phyloP scores from a whole-genome alignment of 345 rosid genomes.

The Heritiera littoralis region DNA sequence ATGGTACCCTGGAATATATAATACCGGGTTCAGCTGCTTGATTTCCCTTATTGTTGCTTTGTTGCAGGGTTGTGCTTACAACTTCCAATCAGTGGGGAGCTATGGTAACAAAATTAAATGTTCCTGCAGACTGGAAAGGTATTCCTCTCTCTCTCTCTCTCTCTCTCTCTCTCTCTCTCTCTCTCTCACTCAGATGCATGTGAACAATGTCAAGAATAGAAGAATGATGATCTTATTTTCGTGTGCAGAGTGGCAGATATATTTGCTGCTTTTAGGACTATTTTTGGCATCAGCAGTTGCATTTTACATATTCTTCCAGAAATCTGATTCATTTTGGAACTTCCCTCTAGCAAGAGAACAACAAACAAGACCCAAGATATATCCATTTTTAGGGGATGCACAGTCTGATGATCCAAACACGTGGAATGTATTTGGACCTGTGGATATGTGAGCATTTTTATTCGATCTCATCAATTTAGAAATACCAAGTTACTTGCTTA shows the following conservation, averaged over 20 bases:
- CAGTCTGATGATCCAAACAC: conserved; percentile 55
- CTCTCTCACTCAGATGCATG: neutral
- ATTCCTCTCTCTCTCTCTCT: conserved; percentile 16
- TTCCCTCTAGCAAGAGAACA: conserved; percentile 61
- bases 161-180: no score
- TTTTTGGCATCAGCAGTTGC: conserved; percentile 78
- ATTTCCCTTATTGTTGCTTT: conserved; percentile 14
- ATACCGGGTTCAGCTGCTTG: neutral
- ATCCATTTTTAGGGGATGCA: conserved; percentile 49
- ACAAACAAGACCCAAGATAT: conserved; percentile 50
- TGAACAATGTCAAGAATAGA: neutral
- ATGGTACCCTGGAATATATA: neutral
- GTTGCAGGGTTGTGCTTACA: conserved; percentile 72
- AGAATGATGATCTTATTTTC: neutral
- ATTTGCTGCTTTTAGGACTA: conserved; percentile 65
- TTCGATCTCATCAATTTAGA: neutral
- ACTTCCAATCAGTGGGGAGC: conserved; percentile 85
- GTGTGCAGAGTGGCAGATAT: conserved; percentile 93
- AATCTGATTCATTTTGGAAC: conserved; percentile 84
- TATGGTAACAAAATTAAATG: conserved; percentile 73
- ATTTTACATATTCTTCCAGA: conserved; percentile 79
- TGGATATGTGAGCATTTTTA: conserved; percentile 52
- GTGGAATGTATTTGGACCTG: conserved; percentile 43
- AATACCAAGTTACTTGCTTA: neutral
- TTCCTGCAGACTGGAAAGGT: conserved; percentile 98